phyloP scores from a whole-genome alignment of 345 rosid species.

The Sisymbrium irio region DNA sequence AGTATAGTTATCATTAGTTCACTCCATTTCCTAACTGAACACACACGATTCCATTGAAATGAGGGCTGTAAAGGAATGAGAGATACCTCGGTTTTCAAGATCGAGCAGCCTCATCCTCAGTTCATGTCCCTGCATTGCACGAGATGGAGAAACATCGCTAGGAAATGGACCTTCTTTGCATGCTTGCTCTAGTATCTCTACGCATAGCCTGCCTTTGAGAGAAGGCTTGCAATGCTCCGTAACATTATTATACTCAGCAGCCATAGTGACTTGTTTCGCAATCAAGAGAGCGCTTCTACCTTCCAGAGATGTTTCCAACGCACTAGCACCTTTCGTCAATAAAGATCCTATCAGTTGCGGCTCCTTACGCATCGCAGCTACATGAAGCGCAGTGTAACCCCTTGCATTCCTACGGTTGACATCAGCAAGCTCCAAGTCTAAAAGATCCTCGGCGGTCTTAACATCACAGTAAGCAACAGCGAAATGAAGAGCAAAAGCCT shows the following conservation, averaged over 20 bases:
- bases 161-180: slow-evolving; percentile 55
- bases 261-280: slow-evolving; percentile 58
- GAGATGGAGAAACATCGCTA: slow-evolving; percentile 61
- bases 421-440: slow-evolving; percentile 65
- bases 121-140: slow-evolving; percentile 60
- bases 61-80: neutral
- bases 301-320: slow-evolving; percentile 53
- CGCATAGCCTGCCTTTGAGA: slow-evolving; percentile 54
- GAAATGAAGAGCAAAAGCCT: slow-evolving; percentile 71
- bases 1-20: slow-evolving; percentile 9
- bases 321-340: slow-evolving; percentile 65
- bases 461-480: slow-evolving; percentile 84
- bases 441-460: slow-evolving; percentile 61
- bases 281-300: slow-evolving; percentile 78
- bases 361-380: slow-evolving; percentile 77
- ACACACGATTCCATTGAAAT: no score
- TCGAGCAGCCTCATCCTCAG: slow-evolving; percentile 50
- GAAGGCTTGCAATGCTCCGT: slow-evolving; percentile 53
- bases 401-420: slow-evolving; percentile 59
- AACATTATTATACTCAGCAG: slow-evolving; percentile 48
- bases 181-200: slow-evolving; percentile 71
- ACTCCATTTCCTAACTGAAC: neutral
- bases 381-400: slow-evolving; percentile 75
- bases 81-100: slow-evolving; percentile 80
- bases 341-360: slow-evolving; percentile 64